Evolutionary conservation across 176 grass and related monocot genomes (phyloP).

Genomic region (Oryza glaberrima): DNA sequence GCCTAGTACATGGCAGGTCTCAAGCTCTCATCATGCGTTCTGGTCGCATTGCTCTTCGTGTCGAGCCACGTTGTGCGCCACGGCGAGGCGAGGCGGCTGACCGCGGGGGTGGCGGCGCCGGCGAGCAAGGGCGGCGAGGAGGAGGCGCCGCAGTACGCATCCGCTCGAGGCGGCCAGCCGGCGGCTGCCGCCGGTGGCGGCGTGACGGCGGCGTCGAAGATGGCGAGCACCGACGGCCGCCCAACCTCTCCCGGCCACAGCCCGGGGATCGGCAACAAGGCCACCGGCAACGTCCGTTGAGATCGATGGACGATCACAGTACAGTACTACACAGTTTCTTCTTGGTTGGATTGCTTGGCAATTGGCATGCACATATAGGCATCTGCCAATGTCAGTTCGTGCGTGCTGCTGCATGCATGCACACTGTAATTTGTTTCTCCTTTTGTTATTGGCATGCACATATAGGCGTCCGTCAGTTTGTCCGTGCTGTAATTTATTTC

Average conservation of each 20-base stretch:
- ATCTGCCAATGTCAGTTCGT: not conserved
- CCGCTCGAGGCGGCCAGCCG: not conserved
- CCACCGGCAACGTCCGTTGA: slow-evolving; percentile 40
- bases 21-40: slow-evolving; percentile 31
- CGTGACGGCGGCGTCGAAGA: slow-evolving; percentile 9
- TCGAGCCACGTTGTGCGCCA: not conserved
- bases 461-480: not conserved
- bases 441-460: not conserved
- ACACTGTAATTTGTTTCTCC: not conserved
- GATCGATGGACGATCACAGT: not conserved
- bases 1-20: slow-evolving; percentile 38
- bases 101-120: not conserved
- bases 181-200: no score
- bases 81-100: slow-evolving; percentile 38
- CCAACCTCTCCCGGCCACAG: slow-evolving; percentile 66
- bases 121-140: not conserved
- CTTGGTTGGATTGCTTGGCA: not conserved
- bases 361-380: not conserved
- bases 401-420: not conserved
- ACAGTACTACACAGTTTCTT: not conserved
- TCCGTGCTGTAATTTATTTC: not conserved
- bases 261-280: slow-evolving; percentile 69
- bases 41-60: slow-evolving; percentile 41
- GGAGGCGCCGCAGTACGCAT: not conserved
- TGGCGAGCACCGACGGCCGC: slow-evolving; percentile 46